Evolutionary conservation across 2,329 filamentous ascomycete species (phyloP), one percentile per base, ranked within the genome.

Genomic region (Fusarium nurragi): DNA sequence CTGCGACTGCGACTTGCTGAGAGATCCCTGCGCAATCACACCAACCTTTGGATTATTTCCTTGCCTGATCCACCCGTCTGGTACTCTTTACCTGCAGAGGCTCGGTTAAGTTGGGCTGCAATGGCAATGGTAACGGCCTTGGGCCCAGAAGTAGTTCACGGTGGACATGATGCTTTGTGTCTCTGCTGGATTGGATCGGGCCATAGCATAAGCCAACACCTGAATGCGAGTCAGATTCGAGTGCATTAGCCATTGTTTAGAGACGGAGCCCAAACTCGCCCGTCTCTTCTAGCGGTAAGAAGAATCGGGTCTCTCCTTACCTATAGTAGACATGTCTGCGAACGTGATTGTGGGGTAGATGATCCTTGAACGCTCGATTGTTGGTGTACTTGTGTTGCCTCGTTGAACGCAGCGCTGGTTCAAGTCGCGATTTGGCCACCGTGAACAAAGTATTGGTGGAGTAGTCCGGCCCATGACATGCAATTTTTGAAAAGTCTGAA

Each of bases 361-460:
- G 57, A 30, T 26, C 19, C 18, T 28, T 38, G 57, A 59, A 66
- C 58, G 58, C 48, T 26, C 18, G 32, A 32, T 54, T 46, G 43
- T 22, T 47, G 37, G 21, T 63, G 34, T 66, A 65, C 62, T 58
- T 41, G 43, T 22, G 22, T 25, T 40, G 14, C 47, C 37, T 43
- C 45, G 10, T 41, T 65, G 40, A 34, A 49, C 46, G 36, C 16
- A 44, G 52, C 32, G 22, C 32, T 23, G 36, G 21, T 37, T 19
- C 25, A 47, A 34, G 62, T 65, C 36, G 58, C 36, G 57, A 65
- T 54, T 58, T 66, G 58, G 62, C 62, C 62, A 65, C 62, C 62
- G 62, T 66, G 62, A 65, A 63, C 26, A 45, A 28, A 28, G 41
- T 58, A 51, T 45, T 44, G 58, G 57, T 61, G 59, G 51, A 38